These are phyloP conservation scores for Trichoderma gracile DNA, from an alignment of 2,329 filamentous ascomycete species.

Conservation along the genomic window DNA sequence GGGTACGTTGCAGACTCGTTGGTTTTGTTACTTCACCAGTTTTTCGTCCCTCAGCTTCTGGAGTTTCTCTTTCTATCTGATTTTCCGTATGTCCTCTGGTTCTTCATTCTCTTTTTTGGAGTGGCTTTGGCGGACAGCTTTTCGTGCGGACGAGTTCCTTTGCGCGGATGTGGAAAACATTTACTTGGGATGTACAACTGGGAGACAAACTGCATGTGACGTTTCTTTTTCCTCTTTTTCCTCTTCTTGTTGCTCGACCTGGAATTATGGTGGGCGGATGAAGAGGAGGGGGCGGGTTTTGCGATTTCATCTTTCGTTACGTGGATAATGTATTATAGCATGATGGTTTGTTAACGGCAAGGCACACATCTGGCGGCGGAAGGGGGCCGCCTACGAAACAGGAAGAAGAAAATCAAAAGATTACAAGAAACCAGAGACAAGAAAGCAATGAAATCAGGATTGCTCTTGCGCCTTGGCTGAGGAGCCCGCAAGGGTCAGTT, in stretches of 20 bases:
- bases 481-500: slow-evolving; percentile 10
- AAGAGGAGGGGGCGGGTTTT: background rate
- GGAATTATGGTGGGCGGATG: slow-evolving; percentile 27
- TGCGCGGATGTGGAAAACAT: no score
- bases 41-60: slow-evolving; percentile 2
- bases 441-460: slow-evolving; percentile 20
- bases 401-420: background rate
- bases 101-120: background rate
- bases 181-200: no score
- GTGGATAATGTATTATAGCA: slow-evolving; percentile 28
- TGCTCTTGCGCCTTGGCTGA: slow-evolving; percentile 16
- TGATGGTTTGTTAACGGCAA: slow-evolving; percentile 23
- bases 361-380: slow-evolving; percentile 20
- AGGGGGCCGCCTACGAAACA: slow-evolving; percentile 20
- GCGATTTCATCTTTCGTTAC: slow-evolving; percentile 1
- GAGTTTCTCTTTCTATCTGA: background rate
- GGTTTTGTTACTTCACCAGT: slow-evolving; percentile 2
- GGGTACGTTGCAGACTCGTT: slow-evolving; percentile 25
- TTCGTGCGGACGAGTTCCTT: no score
- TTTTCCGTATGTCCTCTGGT: slow-evolving; percentile 14
- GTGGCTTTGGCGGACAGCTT: no score
- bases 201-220: no score
- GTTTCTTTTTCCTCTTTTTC: background rate
- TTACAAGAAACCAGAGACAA: slow-evolving; percentile 2
- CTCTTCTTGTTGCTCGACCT: slow-evolving; percentile 23